phyloP scores from a whole-genome alignment of 257 asterid species.

The Mitragyna speciosa region DNA sequence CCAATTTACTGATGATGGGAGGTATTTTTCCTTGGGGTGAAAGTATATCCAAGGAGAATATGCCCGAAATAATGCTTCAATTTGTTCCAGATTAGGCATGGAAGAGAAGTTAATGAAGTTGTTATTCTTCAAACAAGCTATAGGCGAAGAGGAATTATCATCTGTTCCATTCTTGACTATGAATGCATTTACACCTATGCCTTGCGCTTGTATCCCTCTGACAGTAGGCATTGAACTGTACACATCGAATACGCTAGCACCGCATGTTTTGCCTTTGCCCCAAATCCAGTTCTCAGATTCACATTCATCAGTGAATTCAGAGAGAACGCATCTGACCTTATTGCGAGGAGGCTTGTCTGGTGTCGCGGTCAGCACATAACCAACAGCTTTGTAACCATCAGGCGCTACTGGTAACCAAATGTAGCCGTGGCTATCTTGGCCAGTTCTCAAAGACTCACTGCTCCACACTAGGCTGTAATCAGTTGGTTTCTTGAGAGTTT shows the following conservation, averaged over 20 bases:
- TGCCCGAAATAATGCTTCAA: constrained; percentile 41
- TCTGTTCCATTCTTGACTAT: constrained; percentile 18
- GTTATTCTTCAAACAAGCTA: constrained; percentile 65
- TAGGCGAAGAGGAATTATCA: constrained; percentile 16
- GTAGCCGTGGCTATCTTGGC: constrained; percentile 35
- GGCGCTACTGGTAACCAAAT: constrained; percentile 83
- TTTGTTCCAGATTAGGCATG: constrained; percentile 54
- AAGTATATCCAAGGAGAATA: constrained; percentile 70
- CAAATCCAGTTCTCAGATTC: constrained; percentile 64
- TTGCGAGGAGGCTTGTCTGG: constrained; percentile 68
- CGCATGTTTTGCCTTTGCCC: constrained; percentile 36
- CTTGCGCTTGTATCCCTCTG: constrained; percentile 52
- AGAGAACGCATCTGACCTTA: constrained; percentile 59
- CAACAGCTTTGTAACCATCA: constrained; percentile 63
- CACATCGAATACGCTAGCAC: constrained; percentile 33
- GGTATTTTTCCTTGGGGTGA: constrained; percentile 64
- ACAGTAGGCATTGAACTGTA: constrained; percentile 50
- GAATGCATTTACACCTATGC: constrained; percentile 53
- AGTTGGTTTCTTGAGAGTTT: constrained; percentile 52
- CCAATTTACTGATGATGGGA: constrained; percentile 84
- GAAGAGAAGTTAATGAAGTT: constrained; percentile 32
- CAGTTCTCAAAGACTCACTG: constrained; percentile 20
- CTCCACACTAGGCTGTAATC: constrained; percentile 62
- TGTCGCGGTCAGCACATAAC: constrained; percentile 59
- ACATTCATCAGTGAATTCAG: constrained; percentile 58